Conservation (phyloP, 2,329 filamentous ascomycete species). For the Fusarium neocosmosporiellum region DNA sequence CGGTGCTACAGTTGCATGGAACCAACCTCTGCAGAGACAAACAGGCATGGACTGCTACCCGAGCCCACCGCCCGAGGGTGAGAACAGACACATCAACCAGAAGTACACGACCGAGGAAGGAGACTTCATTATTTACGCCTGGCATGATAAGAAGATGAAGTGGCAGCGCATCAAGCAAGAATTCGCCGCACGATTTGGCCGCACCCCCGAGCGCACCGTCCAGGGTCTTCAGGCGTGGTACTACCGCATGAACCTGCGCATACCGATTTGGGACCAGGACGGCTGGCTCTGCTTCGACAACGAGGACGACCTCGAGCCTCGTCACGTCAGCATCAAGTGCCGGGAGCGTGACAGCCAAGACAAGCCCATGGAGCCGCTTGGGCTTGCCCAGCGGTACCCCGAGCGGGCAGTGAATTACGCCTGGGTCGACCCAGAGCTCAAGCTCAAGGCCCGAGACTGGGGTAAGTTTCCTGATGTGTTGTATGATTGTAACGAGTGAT, state of each 20-base stretch:
- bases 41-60: constrained; percentile 46
- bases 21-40: constrained; percentile 37
- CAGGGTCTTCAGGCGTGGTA: constrained; percentile 58
- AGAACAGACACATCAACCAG: constrained; percentile 56
- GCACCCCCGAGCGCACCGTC: constrained; percentile 51
- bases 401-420: constrained; percentile 58
- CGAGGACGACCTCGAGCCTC: constrained; percentile 53
- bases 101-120: constrained; percentile 58
- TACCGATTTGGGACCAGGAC: constrained; percentile 54
- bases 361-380: constrained; percentile 51
- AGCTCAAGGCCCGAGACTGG: constrained; percentile 52
- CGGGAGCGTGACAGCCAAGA: constrained; percentile 52
- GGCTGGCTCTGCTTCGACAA: constrained; percentile 55
- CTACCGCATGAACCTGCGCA: constrained; percentile 56
- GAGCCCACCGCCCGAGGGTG: constrained; percentile 50
- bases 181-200: constrained; percentile 53
- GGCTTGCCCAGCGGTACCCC: constrained; percentile 57
- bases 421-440: constrained; percentile 56
- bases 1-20: constrained; percentile 31
- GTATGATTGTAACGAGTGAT: neutral
- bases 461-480: constrained; percentile 49
- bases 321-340: constrained; percentile 53
- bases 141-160: constrained; percentile 56
- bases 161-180: constrained; percentile 55
- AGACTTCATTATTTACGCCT: constrained; percentile 58